A percentile compares a stretch with the other conserved stretches of the same genome.
Conservation (phyloP, 176 grass and related monocot genomes). For the Lolium multiflorum region DNA sequence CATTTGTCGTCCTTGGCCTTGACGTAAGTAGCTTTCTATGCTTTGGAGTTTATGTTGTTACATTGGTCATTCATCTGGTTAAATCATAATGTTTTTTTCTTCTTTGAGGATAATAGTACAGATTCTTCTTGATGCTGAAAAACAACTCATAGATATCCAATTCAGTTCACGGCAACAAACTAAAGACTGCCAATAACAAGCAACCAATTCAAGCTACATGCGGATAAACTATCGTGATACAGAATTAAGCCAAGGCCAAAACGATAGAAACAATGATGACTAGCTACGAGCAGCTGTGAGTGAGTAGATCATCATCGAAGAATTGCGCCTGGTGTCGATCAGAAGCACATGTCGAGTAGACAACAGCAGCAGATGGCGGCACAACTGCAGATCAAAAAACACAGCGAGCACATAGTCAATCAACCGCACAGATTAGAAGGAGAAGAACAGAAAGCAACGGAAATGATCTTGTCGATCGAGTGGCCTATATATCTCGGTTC, state of each 20-base stretch:
- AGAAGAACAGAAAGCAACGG: neutral
- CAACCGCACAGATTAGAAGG: neutral
- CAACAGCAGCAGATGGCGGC: constrained; percentile 77
- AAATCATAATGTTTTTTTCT: neutral
- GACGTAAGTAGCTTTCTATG: neutral
- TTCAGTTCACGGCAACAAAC: neutral
- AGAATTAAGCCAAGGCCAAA: neutral
- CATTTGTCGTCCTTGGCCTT: constrained; percentile 7
- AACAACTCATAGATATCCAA: neutral
- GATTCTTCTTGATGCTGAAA: neutral
- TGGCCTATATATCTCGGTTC: neutral
- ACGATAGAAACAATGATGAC: neutral
- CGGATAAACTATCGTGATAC: neutral
- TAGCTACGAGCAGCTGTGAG: neutral
- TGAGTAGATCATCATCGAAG: neutral
- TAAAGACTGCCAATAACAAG: neutral
- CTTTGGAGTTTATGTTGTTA: neutral
- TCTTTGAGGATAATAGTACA: neutral
- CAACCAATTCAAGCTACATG: neutral
- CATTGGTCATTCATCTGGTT: neutral
- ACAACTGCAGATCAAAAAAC: constrained; percentile 47
- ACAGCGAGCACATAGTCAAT: neutral
- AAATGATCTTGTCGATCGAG: neutral
- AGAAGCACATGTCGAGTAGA: constrained; percentile 78
- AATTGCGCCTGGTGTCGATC: neutral